phyloP scores from a whole-genome alignment of 2,329 filamentous ascomycete species.

The Fusarium buharicum region DNA sequence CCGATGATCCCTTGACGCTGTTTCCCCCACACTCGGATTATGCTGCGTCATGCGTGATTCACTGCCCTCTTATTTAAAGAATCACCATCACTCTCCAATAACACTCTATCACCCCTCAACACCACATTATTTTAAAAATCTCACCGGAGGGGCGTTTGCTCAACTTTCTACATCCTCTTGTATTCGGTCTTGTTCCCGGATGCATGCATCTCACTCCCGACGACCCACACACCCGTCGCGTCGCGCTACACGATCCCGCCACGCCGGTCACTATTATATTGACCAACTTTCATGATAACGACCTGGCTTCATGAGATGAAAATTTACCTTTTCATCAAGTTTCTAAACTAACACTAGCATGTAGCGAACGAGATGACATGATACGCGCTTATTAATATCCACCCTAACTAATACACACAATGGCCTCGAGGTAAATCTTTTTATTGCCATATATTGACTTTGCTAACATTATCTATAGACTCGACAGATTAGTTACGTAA shows the following conservation, averaged over 20 bases:
- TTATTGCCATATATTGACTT: background rate
- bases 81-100: slow-evolving; percentile 14
- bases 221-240: slow-evolving; percentile 41
- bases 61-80: slow-evolving; percentile 21
- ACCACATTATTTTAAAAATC: slow-evolving; percentile 7
- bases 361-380: slow-evolving; percentile 47
- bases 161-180: slow-evolving; percentile 6
- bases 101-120: background rate
- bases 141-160: slow-evolving; percentile 19
- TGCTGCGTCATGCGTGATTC: slow-evolving; percentile 30
- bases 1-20: slow-evolving; percentile 29
- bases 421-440: slow-evolving; percentile 65
- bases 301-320: slow-evolving; percentile 16
- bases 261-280: slow-evolving; percentile 35
- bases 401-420: slow-evolving; percentile 54
- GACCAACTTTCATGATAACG: slow-evolving; percentile 17
- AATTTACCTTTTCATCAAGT: background rate
- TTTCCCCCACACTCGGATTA: slow-evolving; percentile 31
- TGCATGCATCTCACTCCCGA: slow-evolving; percentile 43
- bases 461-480: slow-evolving; percentile 59
- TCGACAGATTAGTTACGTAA: slow-evolving; percentile 89
- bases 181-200: slow-evolving; percentile 26
- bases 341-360: slow-evolving; percentile 28
- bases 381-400: slow-evolving; percentile 34
- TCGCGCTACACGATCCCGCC: slow-evolving; percentile 47